These are phyloP conservation scores for Leptographium wingfieldii DNA, from an alignment of 2,329 filamentous ascomycete species.

Conservation along the genomic window DNA sequence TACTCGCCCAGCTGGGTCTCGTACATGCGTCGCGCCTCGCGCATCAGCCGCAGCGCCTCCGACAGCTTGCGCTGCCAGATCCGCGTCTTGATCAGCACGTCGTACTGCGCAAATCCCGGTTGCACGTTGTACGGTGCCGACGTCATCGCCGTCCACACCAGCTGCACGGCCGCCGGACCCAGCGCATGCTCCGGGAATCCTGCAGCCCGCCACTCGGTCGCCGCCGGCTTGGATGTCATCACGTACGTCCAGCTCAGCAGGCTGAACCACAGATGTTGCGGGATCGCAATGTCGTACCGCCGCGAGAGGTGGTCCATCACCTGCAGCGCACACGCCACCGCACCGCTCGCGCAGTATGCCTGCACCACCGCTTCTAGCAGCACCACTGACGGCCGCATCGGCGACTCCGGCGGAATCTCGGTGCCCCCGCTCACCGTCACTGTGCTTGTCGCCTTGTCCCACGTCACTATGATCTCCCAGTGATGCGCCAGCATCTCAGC, in stretches of 20 bases:
- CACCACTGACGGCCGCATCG: slow-evolving; percentile 42
- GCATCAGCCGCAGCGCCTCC: slow-evolving; percentile 17
- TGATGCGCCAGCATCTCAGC: slow-evolving; percentile 17
- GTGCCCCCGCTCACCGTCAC: slow-evolving; percentile 21
- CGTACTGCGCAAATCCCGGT: slow-evolving; percentile 45
- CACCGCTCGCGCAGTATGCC: slow-evolving; percentile 52
- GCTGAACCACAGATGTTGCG: slow-evolving; percentile 48
- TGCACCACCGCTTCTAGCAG: slow-evolving; percentile 58
- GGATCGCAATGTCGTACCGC: slow-evolving; percentile 45
- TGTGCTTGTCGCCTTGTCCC: slow-evolving; percentile 6
- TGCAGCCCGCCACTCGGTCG: slow-evolving; percentile 23
- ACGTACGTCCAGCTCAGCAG: slow-evolving; percentile 57
- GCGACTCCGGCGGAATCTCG: slow-evolving; percentile 32
- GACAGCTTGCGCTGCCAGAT: slow-evolving; percentile 14
- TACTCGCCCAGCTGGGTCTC: slow-evolving; percentile 11
- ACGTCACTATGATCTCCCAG: slow-evolving; percentile 17
- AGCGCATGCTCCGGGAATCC: slow-evolving; percentile 22
- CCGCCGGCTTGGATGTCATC: slow-evolving; percentile 27
- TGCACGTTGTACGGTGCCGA: slow-evolving; percentile 40
- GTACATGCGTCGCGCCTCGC: slow-evolving; percentile 17
- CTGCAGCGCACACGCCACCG: slow-evolving; percentile 44
- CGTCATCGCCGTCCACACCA: slow-evolving; percentile 48
- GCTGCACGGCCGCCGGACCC: slow-evolving; percentile 26
- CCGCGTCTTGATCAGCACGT: slow-evolving; percentile 26
- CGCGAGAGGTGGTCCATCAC: slow-evolving; percentile 50